A percentile compares a stretch with the other conserved stretches of the same genome.
phyloP scores from a whole-genome alignment of 2,329 filamentous ascomycete species.

The Aureobasidium subglaciale region DNA sequence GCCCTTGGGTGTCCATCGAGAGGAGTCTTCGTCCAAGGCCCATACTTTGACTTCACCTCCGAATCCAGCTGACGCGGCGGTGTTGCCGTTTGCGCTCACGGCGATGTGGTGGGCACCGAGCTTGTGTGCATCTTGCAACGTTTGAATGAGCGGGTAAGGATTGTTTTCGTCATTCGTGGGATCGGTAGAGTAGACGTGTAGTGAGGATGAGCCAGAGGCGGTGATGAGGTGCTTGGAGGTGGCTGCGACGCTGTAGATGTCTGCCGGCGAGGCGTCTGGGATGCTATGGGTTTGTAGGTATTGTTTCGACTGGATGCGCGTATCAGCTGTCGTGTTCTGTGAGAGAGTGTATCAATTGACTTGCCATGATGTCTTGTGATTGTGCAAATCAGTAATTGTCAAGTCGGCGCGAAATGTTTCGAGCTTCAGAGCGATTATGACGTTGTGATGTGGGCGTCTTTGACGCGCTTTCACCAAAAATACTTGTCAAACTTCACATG shows the following conservation, averaged over 20 bases:
- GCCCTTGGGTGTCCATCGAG: conserved; percentile 47
- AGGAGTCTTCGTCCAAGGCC: conserved; percentile 44
- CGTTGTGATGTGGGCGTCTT: neutral
- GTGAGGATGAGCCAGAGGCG: conserved; percentile 72
- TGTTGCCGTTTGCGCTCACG: conserved; percentile 59
- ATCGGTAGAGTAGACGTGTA: conserved; percentile 65
- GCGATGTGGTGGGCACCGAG: conserved; percentile 88
- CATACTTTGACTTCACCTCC: conserved; percentile 83
- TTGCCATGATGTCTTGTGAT: conserved; percentile 1
- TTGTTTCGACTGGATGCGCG: conserved; percentile 74
- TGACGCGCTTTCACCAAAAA: neutral
- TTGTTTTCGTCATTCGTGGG: conserved; percentile 36
- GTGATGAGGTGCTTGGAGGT: conserved; percentile 56
- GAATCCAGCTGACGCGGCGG: conserved; percentile 80
- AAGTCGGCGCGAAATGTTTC: neutral
- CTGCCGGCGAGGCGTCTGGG: conserved; percentile 50
- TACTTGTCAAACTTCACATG: neutral
- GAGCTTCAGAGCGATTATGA: conserved; percentile 1
- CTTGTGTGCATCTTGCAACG: conserved; percentile 70
- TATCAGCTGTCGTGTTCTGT: neutral
- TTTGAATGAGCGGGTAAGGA: conserved; percentile 69
- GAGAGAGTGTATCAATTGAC: neutral
- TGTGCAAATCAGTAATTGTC: neutral
- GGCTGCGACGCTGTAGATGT: conserved; percentile 33
- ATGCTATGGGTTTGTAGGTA: conserved; percentile 90